Conservation (phyloP, 2,329 filamentous ascomycete species). For the Exophiala xenobiotica region DNA sequence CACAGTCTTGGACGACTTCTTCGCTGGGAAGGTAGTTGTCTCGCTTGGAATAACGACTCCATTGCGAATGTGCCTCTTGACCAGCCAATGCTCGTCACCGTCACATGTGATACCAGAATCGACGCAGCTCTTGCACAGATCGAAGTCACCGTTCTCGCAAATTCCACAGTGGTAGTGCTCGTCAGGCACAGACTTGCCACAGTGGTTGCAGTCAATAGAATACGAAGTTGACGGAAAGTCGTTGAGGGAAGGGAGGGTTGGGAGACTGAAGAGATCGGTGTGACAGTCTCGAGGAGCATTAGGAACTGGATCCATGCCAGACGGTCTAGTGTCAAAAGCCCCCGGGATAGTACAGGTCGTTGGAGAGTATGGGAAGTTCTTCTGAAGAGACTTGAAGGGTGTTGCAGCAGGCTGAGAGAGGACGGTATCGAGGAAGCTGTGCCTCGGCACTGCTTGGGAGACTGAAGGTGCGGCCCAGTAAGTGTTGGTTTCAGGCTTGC, state of each 20-base stretch:
- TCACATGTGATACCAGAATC: slow-evolving; percentile 73
- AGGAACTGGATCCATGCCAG: slow-evolving; percentile 8
- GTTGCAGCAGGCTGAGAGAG: slow-evolving; percentile 30
- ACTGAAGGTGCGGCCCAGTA: slow-evolving; percentile 9
- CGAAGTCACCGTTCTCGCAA: slow-evolving; percentile 91
- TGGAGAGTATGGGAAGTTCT: slow-evolving; percentile 24
- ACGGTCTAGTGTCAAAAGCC: slow-evolving; percentile 18
- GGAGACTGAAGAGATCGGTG: slow-evolving; percentile 30
- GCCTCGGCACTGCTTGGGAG: slow-evolving; percentile 30
- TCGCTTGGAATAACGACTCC: slow-evolving; percentile 80
- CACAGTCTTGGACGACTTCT: slow-evolving; percentile 38
- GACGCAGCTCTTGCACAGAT: slow-evolving; percentile 81
- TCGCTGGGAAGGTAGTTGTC: slow-evolving; percentile 75
- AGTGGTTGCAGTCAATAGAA: slow-evolving; percentile 92
- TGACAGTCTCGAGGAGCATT: slow-evolving; percentile 2
- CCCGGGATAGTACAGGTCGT: slow-evolving; percentile 25
- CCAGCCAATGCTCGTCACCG: slow-evolving; percentile 82
- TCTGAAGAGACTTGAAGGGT: slow-evolving; percentile 23
- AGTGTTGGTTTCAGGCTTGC: slow-evolving; percentile 16
- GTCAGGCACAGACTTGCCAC: slow-evolving; percentile 73
- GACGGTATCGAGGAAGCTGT: slow-evolving; percentile 46
- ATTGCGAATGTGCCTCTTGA: slow-evolving; percentile 80
- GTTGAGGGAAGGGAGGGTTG: slow-evolving; percentile 37
- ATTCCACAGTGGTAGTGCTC: slow-evolving; percentile 92
- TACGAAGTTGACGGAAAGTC: slow-evolving; percentile 53